phyloP scores from a whole-genome alignment of 2,329 filamentous ascomycete species.

The Microsporum audouinii region DNA sequence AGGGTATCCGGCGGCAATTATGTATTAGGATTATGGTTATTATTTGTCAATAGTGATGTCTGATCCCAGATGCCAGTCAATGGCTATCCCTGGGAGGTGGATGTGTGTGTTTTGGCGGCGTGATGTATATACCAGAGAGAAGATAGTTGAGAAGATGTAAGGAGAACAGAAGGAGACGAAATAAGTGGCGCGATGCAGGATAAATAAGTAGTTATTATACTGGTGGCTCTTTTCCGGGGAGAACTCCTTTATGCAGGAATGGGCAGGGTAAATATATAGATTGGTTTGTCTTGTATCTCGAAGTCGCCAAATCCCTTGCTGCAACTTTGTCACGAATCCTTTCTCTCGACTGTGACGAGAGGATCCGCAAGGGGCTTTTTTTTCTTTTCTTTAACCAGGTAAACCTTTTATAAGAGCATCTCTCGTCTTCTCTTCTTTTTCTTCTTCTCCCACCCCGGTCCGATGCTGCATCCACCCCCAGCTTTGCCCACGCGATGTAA shows the following conservation, averaged over 20 bases:
- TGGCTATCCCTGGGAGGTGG: background rate
- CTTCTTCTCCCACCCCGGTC: background rate
- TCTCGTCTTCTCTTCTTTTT: background rate
- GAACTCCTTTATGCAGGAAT: background rate
- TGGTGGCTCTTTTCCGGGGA: background rate
- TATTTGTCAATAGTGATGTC: background rate
- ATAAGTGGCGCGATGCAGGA: background rate
- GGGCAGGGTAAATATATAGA: slow-evolving; percentile 1
- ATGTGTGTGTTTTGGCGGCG: background rate
- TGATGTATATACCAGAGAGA: background rate
- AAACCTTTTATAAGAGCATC: background rate
- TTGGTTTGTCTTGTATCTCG: background rate
- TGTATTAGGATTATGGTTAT: slow-evolving; percentile 1
- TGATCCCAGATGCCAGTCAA: background rate
- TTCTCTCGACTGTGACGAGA: background rate
- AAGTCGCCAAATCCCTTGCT: background rate
- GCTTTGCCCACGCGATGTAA: slow-evolving; percentile 3
- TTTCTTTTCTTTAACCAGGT: background rate
- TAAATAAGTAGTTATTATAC: background rate
- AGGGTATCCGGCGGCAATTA: background rate
- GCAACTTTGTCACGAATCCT: background rate
- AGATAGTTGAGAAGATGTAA: background rate
- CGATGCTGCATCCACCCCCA: slow-evolving; percentile 4
- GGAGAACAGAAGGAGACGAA: background rate
- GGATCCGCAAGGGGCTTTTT: slow-evolving; percentile 3